Evolutionary conservation across 176 grass and related monocot genomes (phyloP).

Genomic region (Urochloa ruziziensis): DNA sequence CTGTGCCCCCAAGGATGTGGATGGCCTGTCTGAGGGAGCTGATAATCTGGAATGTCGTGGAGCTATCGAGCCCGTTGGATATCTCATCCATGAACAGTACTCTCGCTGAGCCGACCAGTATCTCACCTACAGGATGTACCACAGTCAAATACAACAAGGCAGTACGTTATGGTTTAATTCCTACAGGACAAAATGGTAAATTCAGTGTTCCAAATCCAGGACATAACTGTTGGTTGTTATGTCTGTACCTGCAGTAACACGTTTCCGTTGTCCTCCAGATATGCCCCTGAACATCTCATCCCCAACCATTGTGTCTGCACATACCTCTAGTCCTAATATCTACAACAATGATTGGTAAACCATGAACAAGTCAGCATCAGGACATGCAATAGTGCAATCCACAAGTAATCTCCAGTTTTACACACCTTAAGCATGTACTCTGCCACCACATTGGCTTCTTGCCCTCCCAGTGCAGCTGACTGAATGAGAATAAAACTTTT

Average conservation of each 20-base stretch:
- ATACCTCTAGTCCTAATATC: constrained; percentile 12
- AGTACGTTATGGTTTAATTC: not conserved
- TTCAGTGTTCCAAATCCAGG: not conserved
- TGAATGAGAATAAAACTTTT: constrained; percentile 3
- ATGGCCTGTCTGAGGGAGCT: not conserved
- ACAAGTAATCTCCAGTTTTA: not conserved
- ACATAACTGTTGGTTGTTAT: not conserved
- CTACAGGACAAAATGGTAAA: not conserved
- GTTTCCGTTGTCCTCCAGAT: constrained; percentile 56
- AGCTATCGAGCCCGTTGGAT: constrained; percentile 11
- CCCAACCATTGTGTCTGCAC: constrained; percentile 40
- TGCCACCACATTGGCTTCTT: constrained; percentile 53
- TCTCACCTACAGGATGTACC: not conserved
- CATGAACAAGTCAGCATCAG: not conserved
- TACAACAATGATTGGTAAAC: not conserved
- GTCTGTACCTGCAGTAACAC: constrained; percentile 49
- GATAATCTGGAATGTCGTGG: constrained; percentile 13
- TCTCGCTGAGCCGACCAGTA: not conserved
- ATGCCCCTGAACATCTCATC: constrained; percentile 64
- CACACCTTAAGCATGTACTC: constrained; percentile 72
- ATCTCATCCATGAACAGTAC: constrained; percentile 21
- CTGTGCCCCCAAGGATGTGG: not conserved
- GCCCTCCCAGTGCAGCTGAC: constrained; percentile 49
- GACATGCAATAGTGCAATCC: not conserved
- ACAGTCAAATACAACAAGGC: not conserved